Conservation (phyloP, 768 basidiomycete species). For the Mycena epipterygia region DNA sequence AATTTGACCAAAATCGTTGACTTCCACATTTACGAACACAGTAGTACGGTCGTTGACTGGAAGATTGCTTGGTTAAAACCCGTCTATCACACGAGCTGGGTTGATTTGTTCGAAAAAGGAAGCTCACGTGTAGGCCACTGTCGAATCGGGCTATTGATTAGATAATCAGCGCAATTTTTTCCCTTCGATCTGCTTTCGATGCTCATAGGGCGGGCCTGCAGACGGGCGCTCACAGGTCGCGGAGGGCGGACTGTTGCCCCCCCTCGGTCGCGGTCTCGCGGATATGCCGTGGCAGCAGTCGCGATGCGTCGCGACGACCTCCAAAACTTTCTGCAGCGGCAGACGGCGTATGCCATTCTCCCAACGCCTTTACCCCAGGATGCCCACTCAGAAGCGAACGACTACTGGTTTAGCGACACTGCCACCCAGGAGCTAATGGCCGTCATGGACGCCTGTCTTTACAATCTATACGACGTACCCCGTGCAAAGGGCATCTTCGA, state of each 20-base stretch:
- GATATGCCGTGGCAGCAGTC: conserved; percentile 30
- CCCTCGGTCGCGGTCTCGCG: conserved; percentile 29
- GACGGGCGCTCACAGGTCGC: conserved; percentile 21
- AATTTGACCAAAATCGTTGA: no score
- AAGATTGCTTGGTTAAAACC: no score
- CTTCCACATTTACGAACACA: no score
- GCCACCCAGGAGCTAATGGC: conserved; percentile 77
- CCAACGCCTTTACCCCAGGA: conserved; percentile 76
- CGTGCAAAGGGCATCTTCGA: conserved; percentile 85
- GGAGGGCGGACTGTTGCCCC: conserved; percentile 22
- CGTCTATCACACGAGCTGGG: no score
- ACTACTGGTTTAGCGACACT: conserved; percentile 74
- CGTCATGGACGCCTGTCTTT: conserved; percentile 87
- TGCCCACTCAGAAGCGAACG: conserved; percentile 54
- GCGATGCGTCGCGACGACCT: conserved; percentile 52
- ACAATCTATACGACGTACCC: conserved; percentile 79
- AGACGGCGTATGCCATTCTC: conserved; percentile 66
- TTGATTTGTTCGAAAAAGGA: no score
- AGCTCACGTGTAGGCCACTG: no score
- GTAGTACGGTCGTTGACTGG: no score
- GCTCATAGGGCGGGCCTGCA: conserved; percentile 30
- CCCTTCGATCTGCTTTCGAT: no score
- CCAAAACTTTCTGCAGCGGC: conserved; percentile 64
- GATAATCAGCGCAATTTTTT: no score
- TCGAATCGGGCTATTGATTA: no score